A percentile compares a stretch with the other conserved stretches of the same genome.
phyloP scores from a whole-genome alignment of 306 rosid genomes.

The Inga leiocalycina region DNA sequence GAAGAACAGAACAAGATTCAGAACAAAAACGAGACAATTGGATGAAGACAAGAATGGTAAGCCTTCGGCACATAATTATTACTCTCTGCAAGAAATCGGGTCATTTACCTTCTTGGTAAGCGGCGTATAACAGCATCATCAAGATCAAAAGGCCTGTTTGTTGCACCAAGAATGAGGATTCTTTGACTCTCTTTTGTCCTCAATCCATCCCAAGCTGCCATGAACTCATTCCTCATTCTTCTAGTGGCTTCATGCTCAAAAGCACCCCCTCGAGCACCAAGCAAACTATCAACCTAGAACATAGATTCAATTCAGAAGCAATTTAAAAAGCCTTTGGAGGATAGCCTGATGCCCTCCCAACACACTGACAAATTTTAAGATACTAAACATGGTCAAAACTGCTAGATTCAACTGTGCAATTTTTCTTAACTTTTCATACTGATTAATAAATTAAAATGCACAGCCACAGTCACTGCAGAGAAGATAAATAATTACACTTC shows the following conservation, averaged over 20 bases:
- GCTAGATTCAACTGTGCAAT: neutral
- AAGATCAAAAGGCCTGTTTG: constrained; percentile 96
- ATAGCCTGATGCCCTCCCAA: constrained; percentile 10
- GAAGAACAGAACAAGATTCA: neutral
- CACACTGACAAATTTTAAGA: neutral
- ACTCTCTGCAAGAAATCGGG: neutral
- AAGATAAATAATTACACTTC: neutral
- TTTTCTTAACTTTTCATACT: neutral
- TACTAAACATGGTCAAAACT: neutral
- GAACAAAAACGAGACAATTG: neutral
- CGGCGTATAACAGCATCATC: constrained; percentile 99
- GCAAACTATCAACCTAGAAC: constrained; percentile 91
- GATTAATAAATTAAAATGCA: constrained; percentile 15
- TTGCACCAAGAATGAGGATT: constrained; percentile 95
- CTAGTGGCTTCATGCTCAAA: constrained; percentile 98
- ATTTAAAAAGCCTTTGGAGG: neutral
- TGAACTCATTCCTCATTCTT: constrained; percentile 99
- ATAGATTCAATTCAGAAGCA: constrained; percentile 34
- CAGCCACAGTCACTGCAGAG: neutral
- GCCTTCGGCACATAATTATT: constrained; percentile 24
- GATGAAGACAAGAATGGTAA: neutral
- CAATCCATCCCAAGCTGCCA: constrained; percentile 99
- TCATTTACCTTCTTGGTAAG: constrained; percentile 83
- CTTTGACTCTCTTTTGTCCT: constrained; percentile 92
- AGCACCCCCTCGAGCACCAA: constrained; percentile 99